phyloP scores from a whole-genome alignment of 306 rosid genomes.

The Cotoneaster glaucophyllus region DNA sequence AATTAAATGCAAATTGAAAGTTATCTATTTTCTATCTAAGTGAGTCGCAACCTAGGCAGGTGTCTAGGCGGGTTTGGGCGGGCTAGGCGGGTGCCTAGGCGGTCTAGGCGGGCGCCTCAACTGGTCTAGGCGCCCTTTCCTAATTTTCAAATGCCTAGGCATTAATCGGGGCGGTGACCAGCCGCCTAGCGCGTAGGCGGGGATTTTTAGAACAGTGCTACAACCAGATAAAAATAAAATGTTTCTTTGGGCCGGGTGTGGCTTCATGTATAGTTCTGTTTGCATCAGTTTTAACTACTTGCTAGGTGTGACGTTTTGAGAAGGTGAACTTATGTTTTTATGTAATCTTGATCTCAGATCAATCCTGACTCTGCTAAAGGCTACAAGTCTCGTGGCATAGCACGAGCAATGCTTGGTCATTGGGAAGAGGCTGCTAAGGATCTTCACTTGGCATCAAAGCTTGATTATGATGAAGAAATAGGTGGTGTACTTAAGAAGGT shows the following conservation, averaged over 20 bases:
- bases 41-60: too few relatives aligned
- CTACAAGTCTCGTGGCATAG: conserved; percentile 82
- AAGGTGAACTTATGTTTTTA: background rate
- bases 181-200: too few relatives aligned
- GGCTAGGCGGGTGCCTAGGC: too few relatives aligned
- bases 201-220: too few relatives aligned
- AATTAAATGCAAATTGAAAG: too few relatives aligned
- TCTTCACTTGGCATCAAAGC: conserved; percentile 78
- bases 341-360: conserved; percentile 36
- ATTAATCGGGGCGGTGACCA: too few relatives aligned
- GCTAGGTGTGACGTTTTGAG: background rate
- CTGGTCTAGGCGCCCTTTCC: too few relatives aligned
- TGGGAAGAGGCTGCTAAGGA: conserved; percentile 93
- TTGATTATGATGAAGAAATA: conserved; percentile 85
- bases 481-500: conserved; percentile 82
- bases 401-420: conserved; percentile 71
- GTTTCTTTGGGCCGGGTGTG: background rate
- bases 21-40: too few relatives aligned
- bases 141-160: too few relatives aligned
- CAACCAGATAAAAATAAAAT: background rate
- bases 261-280: background rate
- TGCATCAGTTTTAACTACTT: background rate
- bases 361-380: conserved; percentile 97
- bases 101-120: too few relatives aligned
- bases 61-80: too few relatives aligned